Evolutionary conservation across 2,329 filamentous ascomycete species (phyloP).

Genomic region (Curvularia eragrostidis): DNA sequence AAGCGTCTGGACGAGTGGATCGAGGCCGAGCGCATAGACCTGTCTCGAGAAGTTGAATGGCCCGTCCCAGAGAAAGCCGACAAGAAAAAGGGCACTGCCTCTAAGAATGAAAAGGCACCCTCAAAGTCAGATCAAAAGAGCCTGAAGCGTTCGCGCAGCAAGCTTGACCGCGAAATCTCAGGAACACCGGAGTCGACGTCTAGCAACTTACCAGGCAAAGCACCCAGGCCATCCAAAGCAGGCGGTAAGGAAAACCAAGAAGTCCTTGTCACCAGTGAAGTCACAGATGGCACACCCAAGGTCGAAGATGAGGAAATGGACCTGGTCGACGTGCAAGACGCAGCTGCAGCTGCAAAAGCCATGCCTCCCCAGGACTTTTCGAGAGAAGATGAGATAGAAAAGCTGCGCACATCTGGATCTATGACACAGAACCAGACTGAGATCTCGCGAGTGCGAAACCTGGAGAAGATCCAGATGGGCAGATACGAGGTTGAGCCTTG

Average conservation of each 20-base stretch:
- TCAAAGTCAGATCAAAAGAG: constrained; percentile 57
- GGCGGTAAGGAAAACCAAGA: constrained; percentile 68
- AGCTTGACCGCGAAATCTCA: constrained; percentile 62
- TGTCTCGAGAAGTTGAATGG: constrained; percentile 93
- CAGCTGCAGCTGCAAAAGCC: constrained; percentile 61
- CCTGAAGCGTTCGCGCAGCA: constrained; percentile 54
- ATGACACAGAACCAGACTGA: constrained; percentile 99
- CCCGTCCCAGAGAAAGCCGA: constrained; percentile 89
- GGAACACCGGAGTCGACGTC: constrained; percentile 60
- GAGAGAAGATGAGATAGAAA: constrained; percentile 93
- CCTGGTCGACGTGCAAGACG: constrained; percentile 60
- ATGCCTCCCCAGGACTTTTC: constrained; percentile 65
- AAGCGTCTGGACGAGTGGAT: constrained; percentile 93
- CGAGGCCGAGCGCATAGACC: constrained; percentile 78
- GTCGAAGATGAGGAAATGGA: constrained; percentile 61
- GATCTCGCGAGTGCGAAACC: constrained; percentile 92
- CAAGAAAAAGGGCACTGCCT: constrained; percentile 74
- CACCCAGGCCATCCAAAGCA: constrained; percentile 61
- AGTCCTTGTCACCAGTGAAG: constrained; percentile 55
- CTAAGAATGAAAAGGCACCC: constrained; percentile 48
- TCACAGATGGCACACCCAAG: constrained; percentile 57
- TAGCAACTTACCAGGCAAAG: constrained; percentile 57
- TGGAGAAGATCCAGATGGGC: constrained; percentile 93
- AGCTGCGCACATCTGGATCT: constrained; percentile 88
- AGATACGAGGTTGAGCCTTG: constrained; percentile 91